Evolutionary conservation across 1,139 yeast genomes (phyloP).

Genomic region (Hansenula lynferdii): DNA sequence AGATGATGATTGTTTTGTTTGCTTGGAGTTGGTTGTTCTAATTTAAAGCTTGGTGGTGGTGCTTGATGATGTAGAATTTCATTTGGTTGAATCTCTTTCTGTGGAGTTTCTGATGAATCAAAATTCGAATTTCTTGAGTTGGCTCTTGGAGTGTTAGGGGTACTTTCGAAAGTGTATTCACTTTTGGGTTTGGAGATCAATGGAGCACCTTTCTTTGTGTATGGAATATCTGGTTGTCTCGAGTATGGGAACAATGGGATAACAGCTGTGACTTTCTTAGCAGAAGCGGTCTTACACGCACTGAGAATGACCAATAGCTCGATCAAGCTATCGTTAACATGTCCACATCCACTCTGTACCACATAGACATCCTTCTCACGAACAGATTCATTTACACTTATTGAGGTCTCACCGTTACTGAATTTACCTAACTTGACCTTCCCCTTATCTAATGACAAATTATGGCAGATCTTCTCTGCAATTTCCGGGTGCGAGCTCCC

Average conservation of each 20-base stretch:
- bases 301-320: constrained; percentile 85
- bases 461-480: constrained; percentile 58
- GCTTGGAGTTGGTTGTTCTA: constrained; percentile 10
- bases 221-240: constrained; percentile 95
- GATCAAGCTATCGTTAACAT: constrained; percentile 86
- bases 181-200: constrained; percentile 38
- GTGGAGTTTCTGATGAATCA: constrained; percentile 17
- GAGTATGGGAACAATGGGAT: constrained; percentile 94
- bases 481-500: constrained; percentile 67
- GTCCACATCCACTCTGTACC: constrained; percentile 64
- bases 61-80: background rate
- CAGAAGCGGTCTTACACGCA: constrained; percentile 95
- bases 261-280: constrained; percentile 90
- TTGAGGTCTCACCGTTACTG: constrained; percentile 87
- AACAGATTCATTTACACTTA: constrained; percentile 77
- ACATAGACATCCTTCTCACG: constrained; percentile 93
- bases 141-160: constrained; percentile 57
- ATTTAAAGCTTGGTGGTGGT: constrained; percentile 8
- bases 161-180: constrained; percentile 54
- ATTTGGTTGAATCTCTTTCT: constrained; percentile 17
- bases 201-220: constrained; percentile 65
- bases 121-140: constrained; percentile 8
- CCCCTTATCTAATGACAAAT: constrained; percentile 59
- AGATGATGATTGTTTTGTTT: too few relatives aligned
- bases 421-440: constrained; percentile 55